These are phyloP conservation scores for Endotrypanum monterogeii DNA, from an alignment of 208 protist species.

Conservation along the genomic window DNA sequence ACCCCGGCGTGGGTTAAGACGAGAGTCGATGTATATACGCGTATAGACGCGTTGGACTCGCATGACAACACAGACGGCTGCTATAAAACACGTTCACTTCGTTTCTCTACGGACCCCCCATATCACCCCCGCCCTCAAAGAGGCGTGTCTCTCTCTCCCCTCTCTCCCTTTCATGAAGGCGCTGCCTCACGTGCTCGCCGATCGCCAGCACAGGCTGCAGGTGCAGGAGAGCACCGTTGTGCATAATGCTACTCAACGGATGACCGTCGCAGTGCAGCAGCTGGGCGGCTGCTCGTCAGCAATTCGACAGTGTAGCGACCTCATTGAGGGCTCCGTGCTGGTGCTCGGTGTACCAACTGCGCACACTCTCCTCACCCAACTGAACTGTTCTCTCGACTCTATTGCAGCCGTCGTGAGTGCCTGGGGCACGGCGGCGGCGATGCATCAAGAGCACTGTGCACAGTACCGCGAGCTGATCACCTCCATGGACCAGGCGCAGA, in stretches of 20 bases:
- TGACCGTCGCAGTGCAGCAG: slow-evolving; percentile 45
- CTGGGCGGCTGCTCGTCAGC: slow-evolving; percentile 38
- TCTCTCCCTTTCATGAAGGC: slow-evolving; percentile 20
- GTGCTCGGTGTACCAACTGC: slow-evolving; percentile 66
- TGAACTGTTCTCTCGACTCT: slow-evolving; percentile 44
- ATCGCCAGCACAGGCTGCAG: slow-evolving; percentile 58
- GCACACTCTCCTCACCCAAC: slow-evolving; percentile 52
- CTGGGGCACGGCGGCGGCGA: slow-evolving; percentile 37
- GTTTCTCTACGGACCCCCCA: no score
- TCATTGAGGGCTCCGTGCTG: slow-evolving; percentile 75
- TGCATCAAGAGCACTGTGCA: slow-evolving; percentile 39
- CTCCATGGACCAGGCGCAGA: slow-evolving; percentile 44
- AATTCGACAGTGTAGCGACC: slow-evolving; percentile 55
- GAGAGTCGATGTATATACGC: no score
- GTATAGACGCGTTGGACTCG: no score
- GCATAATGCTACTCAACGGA: slow-evolving; percentile 32
- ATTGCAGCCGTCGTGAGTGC: slow-evolving; percentile 39
- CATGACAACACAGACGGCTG: no score
- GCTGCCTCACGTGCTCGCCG: slow-evolving; percentile 48
- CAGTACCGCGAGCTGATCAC: slow-evolving; percentile 54
- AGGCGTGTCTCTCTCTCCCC: background rate
- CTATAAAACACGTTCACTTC: no score
- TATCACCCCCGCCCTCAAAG: background rate
- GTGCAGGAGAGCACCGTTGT: slow-evolving; percentile 33
- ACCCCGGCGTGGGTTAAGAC: no score